Conservation (phyloP, 2,329 filamentous ascomycete genomes). For the Zopfia rhizophila region DNA sequence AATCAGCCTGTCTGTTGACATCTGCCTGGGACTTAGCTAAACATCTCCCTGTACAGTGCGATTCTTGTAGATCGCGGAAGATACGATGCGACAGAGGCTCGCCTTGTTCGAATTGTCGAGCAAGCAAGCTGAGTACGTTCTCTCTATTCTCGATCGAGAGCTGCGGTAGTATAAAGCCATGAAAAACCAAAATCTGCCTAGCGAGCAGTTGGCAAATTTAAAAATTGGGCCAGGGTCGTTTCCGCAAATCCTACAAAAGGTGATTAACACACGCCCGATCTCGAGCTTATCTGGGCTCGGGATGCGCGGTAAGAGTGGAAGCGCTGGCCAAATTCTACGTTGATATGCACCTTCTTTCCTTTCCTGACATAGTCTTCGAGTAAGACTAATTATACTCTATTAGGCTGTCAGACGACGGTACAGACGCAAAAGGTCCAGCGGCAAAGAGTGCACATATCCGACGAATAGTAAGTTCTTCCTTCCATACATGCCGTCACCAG, state of each 20-base stretch:
- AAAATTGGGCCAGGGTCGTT: too few species aligned
- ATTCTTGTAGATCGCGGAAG: constrained; percentile 47
- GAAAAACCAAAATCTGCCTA: not conserved
- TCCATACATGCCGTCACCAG: too few species aligned
- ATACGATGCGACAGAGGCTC: constrained; percentile 46
- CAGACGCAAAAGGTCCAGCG: constrained; percentile 43
- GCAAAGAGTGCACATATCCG: constrained; percentile 49
- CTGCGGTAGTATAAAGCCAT: not conserved
- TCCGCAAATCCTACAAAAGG: too few species aligned
- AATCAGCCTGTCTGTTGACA: not conserved
- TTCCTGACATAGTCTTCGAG: not conserved
- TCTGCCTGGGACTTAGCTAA: constrained; percentile 5
- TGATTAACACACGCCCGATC: too few species aligned
- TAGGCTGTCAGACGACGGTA: constrained; percentile 47
- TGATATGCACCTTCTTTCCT: constrained; percentile 4
- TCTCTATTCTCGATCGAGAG: not conserved
- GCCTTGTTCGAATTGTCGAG: constrained; percentile 51
- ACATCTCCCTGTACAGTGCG: constrained; percentile 37
- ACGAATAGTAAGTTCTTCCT: constrained; percentile 51
- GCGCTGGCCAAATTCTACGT: too few species aligned
- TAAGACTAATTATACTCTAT: not conserved
- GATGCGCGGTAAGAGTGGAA: too few species aligned
- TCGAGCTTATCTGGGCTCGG: not conserved
- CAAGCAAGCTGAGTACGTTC: constrained; percentile 46
- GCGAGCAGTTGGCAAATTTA: too few species aligned